Percentiles rank a stretch among this genome's conserved stretches.
These are phyloP conservation scores for Saturnispora kantuleensis DNA, from an alignment of 805 yeast genomes.

Conservation along the genomic window DNA sequence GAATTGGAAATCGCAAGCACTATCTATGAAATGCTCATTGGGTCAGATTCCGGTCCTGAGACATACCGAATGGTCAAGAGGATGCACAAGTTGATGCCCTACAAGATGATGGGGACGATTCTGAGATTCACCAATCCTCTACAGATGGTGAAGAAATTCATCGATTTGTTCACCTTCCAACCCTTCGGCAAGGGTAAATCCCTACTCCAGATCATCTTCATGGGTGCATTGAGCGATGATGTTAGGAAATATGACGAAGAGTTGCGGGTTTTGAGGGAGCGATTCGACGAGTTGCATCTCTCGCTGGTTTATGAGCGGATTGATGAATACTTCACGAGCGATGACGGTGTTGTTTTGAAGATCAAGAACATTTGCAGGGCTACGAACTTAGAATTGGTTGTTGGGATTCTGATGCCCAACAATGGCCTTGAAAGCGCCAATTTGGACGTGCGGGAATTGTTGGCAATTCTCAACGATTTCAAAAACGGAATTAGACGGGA, in stretches of 20 bases:
- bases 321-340: conserved; percentile 21
- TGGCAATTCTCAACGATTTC: conserved; percentile 7
- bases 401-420: conserved; percentile 10
- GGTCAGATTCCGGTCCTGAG: conserved; percentile 73
- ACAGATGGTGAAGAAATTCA: conserved; percentile 64
- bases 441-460: neutral
- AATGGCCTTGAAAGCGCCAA: conserved; percentile 8
- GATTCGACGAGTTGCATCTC: conserved; percentile 1
- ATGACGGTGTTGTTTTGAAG: conserved; percentile 20
- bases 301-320: conserved; percentile 17
- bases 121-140: conserved; percentile 81
- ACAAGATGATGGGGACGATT: conserved; percentile 63
- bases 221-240: conserved; percentile 67
- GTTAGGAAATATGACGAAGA: conserved; percentile 48
- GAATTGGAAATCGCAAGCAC: conserved; percentile 80
- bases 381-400: conserved; percentile 9
- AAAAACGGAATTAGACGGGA: conserved; percentile 12
- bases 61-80: conserved; percentile 59
- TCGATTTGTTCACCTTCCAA: conserved; percentile 76
- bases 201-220: conserved; percentile 63
- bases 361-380: conserved; percentile 25
- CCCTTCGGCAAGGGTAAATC: conserved; percentile 30
- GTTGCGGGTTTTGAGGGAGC: conserved; percentile 5
- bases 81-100: conserved; percentile 74
- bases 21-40: conserved; percentile 67